These are phyloP conservation scores for Cenchrus americanus DNA, from an alignment of 176 grass and related monocot species.

Conservation along the genomic window DNA sequence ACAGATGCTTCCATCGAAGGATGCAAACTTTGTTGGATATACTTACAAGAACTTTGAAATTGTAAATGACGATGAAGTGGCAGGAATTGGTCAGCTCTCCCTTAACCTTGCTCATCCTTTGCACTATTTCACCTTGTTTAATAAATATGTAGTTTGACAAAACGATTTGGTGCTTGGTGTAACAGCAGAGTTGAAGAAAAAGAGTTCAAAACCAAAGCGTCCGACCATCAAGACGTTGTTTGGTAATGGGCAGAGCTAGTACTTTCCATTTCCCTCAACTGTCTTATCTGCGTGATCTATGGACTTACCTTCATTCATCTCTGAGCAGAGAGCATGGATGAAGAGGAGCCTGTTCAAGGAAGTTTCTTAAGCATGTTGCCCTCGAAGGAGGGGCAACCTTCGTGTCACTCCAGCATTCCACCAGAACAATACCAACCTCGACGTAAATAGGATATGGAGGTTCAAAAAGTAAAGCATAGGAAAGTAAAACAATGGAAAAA, in stretches of 20 bases:
- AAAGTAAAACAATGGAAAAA: conserved; percentile 50
- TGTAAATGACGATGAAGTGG: conserved; percentile 91
- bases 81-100: conserved; percentile 74
- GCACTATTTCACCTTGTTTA: conserved; percentile 1
- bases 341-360: conserved; percentile 71
- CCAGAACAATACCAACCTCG: conserved; percentile 80
- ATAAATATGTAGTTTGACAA: conserved; percentile 41
- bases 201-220: conserved; percentile 88
- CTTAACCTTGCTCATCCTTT: not conserved
- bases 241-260: conserved; percentile 57
- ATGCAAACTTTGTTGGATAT: conserved; percentile 97
- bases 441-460: conserved; percentile 79
- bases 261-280: not conserved
- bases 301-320: conserved; percentile 31
- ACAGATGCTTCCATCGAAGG: conserved; percentile 99
- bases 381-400: conserved; percentile 71
- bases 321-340: conserved; percentile 69
- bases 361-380: conserved; percentile 93
- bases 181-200: conserved; percentile 97
- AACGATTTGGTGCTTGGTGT: conserved; percentile 38
- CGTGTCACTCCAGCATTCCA: conserved; percentile 75
- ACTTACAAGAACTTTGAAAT: conserved; percentile 99
- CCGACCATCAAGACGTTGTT: conserved; percentile 99
- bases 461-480: conserved; percentile 55
- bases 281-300: not conserved